Evolutionary conservation across 495 filamentous ascomycete species (phyloP), one percentile per base, ranked within the genome.

Genomic region (Annulohypoxylon maeteangense): DNA sequence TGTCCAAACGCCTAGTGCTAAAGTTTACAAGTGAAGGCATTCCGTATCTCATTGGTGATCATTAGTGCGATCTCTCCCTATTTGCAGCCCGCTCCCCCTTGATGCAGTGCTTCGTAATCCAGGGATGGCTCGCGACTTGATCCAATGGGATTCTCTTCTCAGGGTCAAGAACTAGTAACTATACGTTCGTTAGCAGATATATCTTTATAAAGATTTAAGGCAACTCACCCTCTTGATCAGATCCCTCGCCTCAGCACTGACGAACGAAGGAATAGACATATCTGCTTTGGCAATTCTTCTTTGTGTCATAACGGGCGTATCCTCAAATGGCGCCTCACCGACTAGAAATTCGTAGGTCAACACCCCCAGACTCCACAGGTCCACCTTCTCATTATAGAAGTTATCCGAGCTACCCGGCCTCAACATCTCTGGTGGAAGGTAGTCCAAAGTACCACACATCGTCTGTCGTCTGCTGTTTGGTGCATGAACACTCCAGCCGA

Each of bases 401-500:
- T 94, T 96, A 63, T 93, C 92, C 67, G 89, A 87, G 66, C 86
- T 83, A 64, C 92, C 91, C 1, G 90, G 87, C 71, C 90, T 90
- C 77, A 99, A 86, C 96, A 99, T 99, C 88, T 99, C 95, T 22
- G 95, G 95, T 7, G 95, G 95, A 16, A 99, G 86, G 78, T 99
- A 98, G 81, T 99, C 95, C 25, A 99, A 87, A 7, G 95, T 99
- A 72, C 95, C 95, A 78, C 95, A 99, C 88, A 98, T 95, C 22
- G 95, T 99, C 67, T 94, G 90, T 42, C 95, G 88, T 57, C 95
- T 81, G 81, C 97, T 97, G 75, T 97, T 98, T 8, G 95, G 95
- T 25, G 95, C 96, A 78, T 99, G 95, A 16, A 98, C 96, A 80
- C 91, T 95, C 96, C 96, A 99, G 48, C 95, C 95, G 75, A 99